phyloP scores from a whole-genome alignment of 441 rosid species.

The Gossypium lobatum region DNA sequence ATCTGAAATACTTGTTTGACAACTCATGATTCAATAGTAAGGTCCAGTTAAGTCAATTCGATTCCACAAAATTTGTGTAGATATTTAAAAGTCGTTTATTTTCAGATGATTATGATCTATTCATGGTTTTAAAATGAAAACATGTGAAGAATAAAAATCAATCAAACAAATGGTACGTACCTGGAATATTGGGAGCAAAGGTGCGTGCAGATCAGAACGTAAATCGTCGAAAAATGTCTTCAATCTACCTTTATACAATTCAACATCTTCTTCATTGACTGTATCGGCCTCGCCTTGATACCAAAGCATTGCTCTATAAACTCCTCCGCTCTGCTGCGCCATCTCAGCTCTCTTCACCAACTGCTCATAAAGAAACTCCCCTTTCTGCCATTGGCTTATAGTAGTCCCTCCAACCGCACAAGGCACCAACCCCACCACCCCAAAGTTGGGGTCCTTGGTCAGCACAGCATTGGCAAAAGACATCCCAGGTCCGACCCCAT shows the following conservation, averaged over 20 bases:
- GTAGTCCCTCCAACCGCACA: slow-evolving; percentile 80
- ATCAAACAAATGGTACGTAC: slow-evolving; percentile 33
- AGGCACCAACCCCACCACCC: slow-evolving; percentile 63
- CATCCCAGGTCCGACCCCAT: slow-evolving; percentile 88
- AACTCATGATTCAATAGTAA: background rate
- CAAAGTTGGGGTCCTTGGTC: slow-evolving; percentile 33
- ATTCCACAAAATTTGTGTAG: background rate
- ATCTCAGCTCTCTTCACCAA: slow-evolving; percentile 39
- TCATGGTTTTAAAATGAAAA: background rate
- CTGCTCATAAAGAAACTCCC: slow-evolving; percentile 48
- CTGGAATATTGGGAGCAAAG: slow-evolving; percentile 68
- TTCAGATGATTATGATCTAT: background rate
- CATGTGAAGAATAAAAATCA: background rate
- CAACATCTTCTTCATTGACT: slow-evolving; percentile 38
- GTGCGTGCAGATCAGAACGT: slow-evolving; percentile 47
- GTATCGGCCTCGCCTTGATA: slow-evolving; percentile 87
- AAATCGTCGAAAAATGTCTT: slow-evolving; percentile 47
- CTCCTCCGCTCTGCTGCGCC: slow-evolving; percentile 42
- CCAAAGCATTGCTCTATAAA: slow-evolving; percentile 60
- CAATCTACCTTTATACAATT: slow-evolving; percentile 40
- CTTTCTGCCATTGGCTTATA: slow-evolving; percentile 66
- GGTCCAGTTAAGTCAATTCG: background rate
- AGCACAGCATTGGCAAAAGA: slow-evolving; percentile 62
- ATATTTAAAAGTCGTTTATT: background rate
- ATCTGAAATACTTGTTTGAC: background rate